phyloP scores from a whole-genome alignment of 1,284 basidiomycete species.

The Phellopilus nigrolimitatus region DNA sequence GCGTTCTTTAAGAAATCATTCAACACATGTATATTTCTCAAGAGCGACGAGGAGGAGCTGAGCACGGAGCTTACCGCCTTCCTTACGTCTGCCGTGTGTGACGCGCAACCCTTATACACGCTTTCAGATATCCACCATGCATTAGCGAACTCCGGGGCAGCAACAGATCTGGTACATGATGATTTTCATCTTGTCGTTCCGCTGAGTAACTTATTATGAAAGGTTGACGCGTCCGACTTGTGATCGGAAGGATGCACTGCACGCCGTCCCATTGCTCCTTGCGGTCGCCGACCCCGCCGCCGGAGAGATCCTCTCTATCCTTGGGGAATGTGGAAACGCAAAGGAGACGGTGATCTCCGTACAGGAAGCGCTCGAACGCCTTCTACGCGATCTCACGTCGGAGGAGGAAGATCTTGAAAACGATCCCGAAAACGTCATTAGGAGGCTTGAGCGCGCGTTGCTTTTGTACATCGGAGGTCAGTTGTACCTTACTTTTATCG shows the following conservation, averaged over 20 bases:
- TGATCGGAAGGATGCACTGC: slow-evolving; percentile 45
- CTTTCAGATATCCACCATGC: slow-evolving; percentile 24
- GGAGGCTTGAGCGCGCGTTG: slow-evolving; percentile 32
- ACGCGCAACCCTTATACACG: slow-evolving; percentile 23
- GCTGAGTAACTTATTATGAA: neutral
- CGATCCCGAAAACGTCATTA: slow-evolving; percentile 29
- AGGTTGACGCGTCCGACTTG: neutral
- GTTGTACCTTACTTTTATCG: slow-evolving; percentile 4
- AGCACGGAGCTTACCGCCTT: slow-evolving; percentile 23
- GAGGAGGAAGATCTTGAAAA: slow-evolving; percentile 28
- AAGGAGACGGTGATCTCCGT: slow-evolving; percentile 59
- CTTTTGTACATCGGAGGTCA: slow-evolving; percentile 38
- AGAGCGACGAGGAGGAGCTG: slow-evolving; percentile 5
- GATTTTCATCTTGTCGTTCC: no score
- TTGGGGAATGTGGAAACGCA: slow-evolving; percentile 42
- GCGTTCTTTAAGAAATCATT: neutral
- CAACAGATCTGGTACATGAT: slow-evolving; percentile 26
- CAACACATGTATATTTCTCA: neutral
- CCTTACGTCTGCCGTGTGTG: slow-evolving; percentile 26
- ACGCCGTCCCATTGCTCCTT: slow-evolving; percentile 42
- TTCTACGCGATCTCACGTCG: slow-evolving; percentile 30
- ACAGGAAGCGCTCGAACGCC: slow-evolving; percentile 53
- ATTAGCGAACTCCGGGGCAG: slow-evolving; percentile 20
- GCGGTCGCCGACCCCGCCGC: slow-evolving; percentile 35
- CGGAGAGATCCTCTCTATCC: slow-evolving; percentile 38